Evolutionary conservation across 805 yeast species (phyloP), one percentile per base, ranked within the genome.

Genomic region (Teunomyces pallodes): DNA sequence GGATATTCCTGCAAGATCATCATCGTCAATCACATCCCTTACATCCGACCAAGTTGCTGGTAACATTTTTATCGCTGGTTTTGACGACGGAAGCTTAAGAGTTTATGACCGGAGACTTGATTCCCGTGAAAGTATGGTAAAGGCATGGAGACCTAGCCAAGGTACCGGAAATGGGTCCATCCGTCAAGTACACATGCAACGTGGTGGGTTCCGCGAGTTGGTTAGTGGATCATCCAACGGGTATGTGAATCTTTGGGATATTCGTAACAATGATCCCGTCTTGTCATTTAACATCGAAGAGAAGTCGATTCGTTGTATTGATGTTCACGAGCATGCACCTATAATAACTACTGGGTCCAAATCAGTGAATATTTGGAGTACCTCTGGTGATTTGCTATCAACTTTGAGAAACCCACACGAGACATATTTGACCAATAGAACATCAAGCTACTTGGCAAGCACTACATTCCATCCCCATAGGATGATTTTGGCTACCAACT

Each of bases 31-130:
- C 44, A 87, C 96, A 0, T 78, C 95, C 0, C 70, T 94, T 45
- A 91, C 98, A 0, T 90, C 97, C 0, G 99, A 94, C 62, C 97
- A 92, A 61, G 92, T 94, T 8, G 89, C 96, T 0, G 98, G 99
- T 13, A 85, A 92, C 57, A 76, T 90, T 1, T 82, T 94, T 56
- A 84, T 89, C 36, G 91, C 95, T 7, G 99, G 99, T 0, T 94
- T 92, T 65, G 90, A 85, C 26, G 98, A 94, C 64, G 95, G 95
- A 3, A 82, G 87, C 9, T 70, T 94, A 40, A 77, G 98, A 49
- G 95, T 90, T 1, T 94, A 91, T 63, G 99, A 94, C 65, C 79
- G 97, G 51, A 77, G 99, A 55, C 65, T 89, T 50, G 95, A 88
- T 55, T 78, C 94, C 0, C 72, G 96, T 47, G 94, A 87, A 55